Evolutionary conservation across 2,329 filamentous ascomycete species (phyloP).

Genomic region (Dothidotthia symphoricarpi): DNA sequence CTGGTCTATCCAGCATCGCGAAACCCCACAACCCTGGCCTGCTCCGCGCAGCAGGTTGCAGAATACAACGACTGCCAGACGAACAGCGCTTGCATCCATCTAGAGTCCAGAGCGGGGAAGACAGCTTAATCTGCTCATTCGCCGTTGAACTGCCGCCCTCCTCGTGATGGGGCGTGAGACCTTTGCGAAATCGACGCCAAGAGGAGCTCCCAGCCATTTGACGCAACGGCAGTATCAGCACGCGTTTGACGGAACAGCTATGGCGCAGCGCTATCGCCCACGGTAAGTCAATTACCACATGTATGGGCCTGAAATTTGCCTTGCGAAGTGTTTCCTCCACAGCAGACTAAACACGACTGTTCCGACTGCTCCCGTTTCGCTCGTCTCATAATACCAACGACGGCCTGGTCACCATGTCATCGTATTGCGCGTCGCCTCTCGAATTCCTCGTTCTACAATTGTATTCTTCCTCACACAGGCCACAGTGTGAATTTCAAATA

Average conservation of each 20-base stretch:
- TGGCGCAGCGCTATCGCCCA: constrained; percentile 27
- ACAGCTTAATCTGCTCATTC: constrained; percentile 1
- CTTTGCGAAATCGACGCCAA: constrained; percentile 19
- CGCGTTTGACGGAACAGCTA: constrained; percentile 32
- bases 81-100: constrained; percentile 4
- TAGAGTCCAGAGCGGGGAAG: constrained; percentile 8
- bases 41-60: constrained; percentile 16
- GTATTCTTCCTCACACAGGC: too few species aligned
- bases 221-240: constrained; percentile 33
- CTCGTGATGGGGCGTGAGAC: constrained; percentile 10
- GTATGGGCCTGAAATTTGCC: constrained; percentile 21
- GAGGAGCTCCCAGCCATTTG: constrained; percentile 22
- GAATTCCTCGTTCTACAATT: too few species aligned
- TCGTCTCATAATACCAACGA: constrained; percentile 35
- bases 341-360: constrained; percentile 26
- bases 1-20: constrained; percentile 7
- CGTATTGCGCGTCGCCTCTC: constrained; percentile 21
- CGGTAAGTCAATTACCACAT: constrained; percentile 24
- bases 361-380: constrained; percentile 37
- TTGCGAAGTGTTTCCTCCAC: constrained; percentile 33
- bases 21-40: constrained; percentile 19
- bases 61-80: constrained; percentile 6
- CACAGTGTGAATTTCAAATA: too few species aligned
- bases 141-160: constrained; percentile 2
- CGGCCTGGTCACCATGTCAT: constrained; percentile 19